phyloP scores from a whole-genome alignment of 176 grass and related monocot genomes.

The Aegilops tauschii region DNA sequence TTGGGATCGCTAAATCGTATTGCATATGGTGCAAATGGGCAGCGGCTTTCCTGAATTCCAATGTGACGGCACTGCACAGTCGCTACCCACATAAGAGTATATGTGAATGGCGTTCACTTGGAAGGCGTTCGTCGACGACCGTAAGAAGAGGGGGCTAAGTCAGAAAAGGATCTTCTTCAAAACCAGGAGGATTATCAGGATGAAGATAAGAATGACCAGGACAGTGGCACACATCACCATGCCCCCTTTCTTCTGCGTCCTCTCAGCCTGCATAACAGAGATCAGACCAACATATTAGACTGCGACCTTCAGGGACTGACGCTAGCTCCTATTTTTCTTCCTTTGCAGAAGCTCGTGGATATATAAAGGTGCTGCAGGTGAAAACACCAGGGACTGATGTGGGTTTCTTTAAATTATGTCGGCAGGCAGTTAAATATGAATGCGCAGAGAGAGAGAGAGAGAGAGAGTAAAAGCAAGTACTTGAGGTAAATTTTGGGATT shows the following conservation, averaged over 20 bases:
- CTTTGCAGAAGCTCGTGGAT: conserved; percentile 12
- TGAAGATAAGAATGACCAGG: conserved; percentile 87
- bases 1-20: conserved; percentile 28
- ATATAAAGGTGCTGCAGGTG: conserved; percentile 17
- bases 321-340: conserved; percentile 21
- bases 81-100: conserved; percentile 23
- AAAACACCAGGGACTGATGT: neutral
- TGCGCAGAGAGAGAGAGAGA: neutral
- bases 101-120: conserved; percentile 15
- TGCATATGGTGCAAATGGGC: conserved; percentile 6
- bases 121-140: neutral
- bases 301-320: conserved; percentile 21
- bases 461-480: conserved; percentile 17
- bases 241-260: conserved; percentile 89
- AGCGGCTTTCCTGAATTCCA: neutral
- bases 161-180: conserved; percentile 86
- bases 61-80: conserved; percentile 19
- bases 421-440: conserved; percentile 5
- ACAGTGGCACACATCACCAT: conserved; percentile 97
- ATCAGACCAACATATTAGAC: conserved; percentile 38
- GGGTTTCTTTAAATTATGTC: conserved; percentile 3
- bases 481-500: conserved; percentile 21
- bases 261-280: conserved; percentile 80
- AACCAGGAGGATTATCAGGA: conserved; percentile 89
- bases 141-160: conserved; percentile 29